Evolutionary conservation across 805 yeast genomes (phyloP).

Genomic region (Kluyveromyces aestuarii): DNA sequence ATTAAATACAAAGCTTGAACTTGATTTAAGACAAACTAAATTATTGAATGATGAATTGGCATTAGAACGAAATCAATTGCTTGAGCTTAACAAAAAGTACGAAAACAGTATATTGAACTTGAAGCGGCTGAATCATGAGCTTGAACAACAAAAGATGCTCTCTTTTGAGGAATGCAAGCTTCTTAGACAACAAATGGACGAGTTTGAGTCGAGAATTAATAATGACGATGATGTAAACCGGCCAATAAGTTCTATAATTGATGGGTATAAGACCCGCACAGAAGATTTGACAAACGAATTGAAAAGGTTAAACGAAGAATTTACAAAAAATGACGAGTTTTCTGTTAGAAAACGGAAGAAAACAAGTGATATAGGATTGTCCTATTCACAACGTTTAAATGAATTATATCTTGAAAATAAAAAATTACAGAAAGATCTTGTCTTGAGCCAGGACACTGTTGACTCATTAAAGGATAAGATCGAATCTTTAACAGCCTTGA

Average conservation of each 20-base stretch:
- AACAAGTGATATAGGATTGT: conserved; percentile 16
- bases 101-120: conserved; percentile 22
- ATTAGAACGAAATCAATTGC: conserved; percentile 32
- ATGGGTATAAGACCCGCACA: conserved; percentile 46
- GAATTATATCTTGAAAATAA: conserved; percentile 35
- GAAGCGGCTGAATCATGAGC: conserved; percentile 31
- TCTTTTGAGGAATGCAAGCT: conserved; percentile 52
- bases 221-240: conserved; percentile 11
- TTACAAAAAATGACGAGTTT: conserved; percentile 11
- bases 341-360: conserved; percentile 24
- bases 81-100: conserved; percentile 20
- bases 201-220: conserved; percentile 30
- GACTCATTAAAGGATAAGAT: conserved; percentile 31
- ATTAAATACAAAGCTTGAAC: conserved; percentile 22
- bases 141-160: conserved; percentile 43
- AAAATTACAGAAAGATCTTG: conserved; percentile 29
- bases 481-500: conserved; percentile 26
- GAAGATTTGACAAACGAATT: conserved; percentile 34
- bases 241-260: conserved; percentile 34
- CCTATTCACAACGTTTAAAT: conserved; percentile 25
- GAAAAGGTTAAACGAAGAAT: conserved; percentile 23
- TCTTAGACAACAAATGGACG: conserved; percentile 46
- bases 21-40: conserved; percentile 19
- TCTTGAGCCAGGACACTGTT: conserved; percentile 30
- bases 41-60: conserved; percentile 28